Evolutionary conservation across 169 alveolate species (phyloP), one percentile per base, ranked within the genome.

Genomic region (Cyclospora cayetanensis): DNA sequence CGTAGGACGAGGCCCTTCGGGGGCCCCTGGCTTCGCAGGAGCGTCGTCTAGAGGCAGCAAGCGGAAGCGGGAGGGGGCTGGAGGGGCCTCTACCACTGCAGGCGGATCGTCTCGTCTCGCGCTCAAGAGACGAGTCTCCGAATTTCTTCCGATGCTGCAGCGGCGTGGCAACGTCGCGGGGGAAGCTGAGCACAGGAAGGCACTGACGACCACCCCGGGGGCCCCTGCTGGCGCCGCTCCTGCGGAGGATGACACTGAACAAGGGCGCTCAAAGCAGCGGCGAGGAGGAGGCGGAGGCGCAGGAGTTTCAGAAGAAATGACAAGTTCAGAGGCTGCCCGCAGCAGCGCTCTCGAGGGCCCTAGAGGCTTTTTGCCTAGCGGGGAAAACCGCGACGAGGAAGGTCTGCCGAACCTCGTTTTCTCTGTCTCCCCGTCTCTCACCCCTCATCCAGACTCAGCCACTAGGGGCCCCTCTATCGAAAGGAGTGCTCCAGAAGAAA

Each of bases 401-500:
- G 12, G 25, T 34, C 31, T 27, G 22, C 74, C 74, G 25, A 27
- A 34, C 12, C 15, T 63, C 4, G 31, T 63, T 22, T 63, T 63
- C 74, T 63, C 74, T 63, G 74, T 39, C 31, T 63, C 74, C 4
- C 74, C 74, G 25, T 63, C 74, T 2, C 74, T 39, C 12, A 63
- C 74, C 5, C 74, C 74, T 9, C 20, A 63, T n/a, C n/a, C n/a
- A n/a, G n/a, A n/a, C n/a, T n/a, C n/a, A n/a, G n/a, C n/a, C 31
- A 63, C 42, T 20, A 63, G 74, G 74, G 74, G 74, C 74, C 74
- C 74, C 74, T 63, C 74, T 63, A 2, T 63, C 5, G 74, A 63
- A n/a, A 63, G 37, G n/a, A n/a, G n/a, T n/a, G n/a, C n/a, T n/a
- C n/a, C n/a, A n/a, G n/a, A n/a, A n/a, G n/a, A n/a, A n/a, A n/a